These are phyloP conservation scores for Eragrostis tef DNA, from an alignment of 202 grass and related monocot genomes.

Conservation along the genomic window DNA sequence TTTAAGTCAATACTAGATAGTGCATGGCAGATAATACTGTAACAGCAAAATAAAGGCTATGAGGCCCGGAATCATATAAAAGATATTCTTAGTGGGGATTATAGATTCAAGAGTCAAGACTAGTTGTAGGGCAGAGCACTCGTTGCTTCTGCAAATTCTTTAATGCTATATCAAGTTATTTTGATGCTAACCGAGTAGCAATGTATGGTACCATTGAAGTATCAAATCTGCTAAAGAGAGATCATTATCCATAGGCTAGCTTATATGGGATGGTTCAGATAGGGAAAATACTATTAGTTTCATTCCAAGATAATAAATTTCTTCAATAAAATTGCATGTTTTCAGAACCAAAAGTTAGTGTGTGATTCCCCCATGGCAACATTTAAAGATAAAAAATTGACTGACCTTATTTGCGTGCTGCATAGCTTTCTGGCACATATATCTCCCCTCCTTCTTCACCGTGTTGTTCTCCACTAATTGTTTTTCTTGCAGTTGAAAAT, in stretches of 20 bases:
- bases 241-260: not conserved
- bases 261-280: not conserved
- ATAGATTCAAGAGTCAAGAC: too few species aligned
- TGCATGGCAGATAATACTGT: slow-evolving; percentile 21
- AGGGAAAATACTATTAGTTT: not conserved
- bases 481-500: slow-evolving; percentile 85
- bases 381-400: slow-evolving; percentile 38
- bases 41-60: not conserved
- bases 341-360: too few species aligned
- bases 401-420: slow-evolving; percentile 70
- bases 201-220: not conserved
- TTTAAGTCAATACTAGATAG: not conserved
- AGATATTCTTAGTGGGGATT: too few species aligned
- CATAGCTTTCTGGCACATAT: slow-evolving; percentile 88
- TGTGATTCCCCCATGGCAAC: not conserved
- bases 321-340: not conserved
- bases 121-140: too few species aligned
- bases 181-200: not conserved
- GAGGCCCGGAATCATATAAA: slow-evolving; percentile 5
- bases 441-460: slow-evolving; percentile 98
- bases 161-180: too few species aligned
- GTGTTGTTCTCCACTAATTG: slow-evolving; percentile 88
- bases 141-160: too few species aligned
- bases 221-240: not conserved
- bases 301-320: not conserved